Percentiles rank a stretch among this genome's conserved stretches.
Evolutionary conservation across 75 land plant species (phyloP).

Genomic region (Cupressus sempervirens): DNA sequence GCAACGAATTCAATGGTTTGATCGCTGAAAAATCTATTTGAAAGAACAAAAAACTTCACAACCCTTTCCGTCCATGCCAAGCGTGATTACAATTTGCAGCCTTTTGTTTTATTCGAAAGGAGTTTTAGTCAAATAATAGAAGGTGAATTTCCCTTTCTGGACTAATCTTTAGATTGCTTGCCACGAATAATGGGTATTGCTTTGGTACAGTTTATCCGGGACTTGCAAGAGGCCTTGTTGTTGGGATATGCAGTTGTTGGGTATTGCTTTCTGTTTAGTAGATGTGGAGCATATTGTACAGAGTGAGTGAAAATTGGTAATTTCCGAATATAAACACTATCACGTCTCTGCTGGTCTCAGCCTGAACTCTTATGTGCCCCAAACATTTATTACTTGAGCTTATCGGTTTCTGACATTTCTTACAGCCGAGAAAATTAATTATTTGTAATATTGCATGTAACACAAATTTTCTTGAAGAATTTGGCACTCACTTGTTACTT

Average conservation of each 20-base stretch:
- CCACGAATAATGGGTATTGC: too few species aligned
- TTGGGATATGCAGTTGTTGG: background rate
- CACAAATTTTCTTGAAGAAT: too few species aligned
- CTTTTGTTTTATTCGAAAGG: background rate
- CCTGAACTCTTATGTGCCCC: background rate
- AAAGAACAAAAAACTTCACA: too few species aligned
- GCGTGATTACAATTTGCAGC: background rate
- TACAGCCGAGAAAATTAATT: background rate
- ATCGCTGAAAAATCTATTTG: background rate
- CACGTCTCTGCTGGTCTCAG: too few species aligned
- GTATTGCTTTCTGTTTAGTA: too few species aligned
- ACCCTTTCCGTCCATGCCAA: background rate
- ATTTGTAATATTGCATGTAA: background rate
- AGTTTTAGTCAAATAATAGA: too few species aligned
- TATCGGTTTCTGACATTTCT: too few species aligned
- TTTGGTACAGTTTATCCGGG: background rate
- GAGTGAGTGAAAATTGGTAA: background rate
- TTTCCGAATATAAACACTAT: background rate
- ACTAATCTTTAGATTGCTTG: too few species aligned
- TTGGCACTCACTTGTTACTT: background rate
- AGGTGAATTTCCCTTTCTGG: too few species aligned
- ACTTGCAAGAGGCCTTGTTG: background rate
- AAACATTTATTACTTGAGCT: background rate
- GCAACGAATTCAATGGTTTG: background rate
- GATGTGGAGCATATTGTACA: background rate